Base-by-base conservation (phyloP, 1,284 basidiomycete genomes). In the Cryptococcus sp. region DNA sequence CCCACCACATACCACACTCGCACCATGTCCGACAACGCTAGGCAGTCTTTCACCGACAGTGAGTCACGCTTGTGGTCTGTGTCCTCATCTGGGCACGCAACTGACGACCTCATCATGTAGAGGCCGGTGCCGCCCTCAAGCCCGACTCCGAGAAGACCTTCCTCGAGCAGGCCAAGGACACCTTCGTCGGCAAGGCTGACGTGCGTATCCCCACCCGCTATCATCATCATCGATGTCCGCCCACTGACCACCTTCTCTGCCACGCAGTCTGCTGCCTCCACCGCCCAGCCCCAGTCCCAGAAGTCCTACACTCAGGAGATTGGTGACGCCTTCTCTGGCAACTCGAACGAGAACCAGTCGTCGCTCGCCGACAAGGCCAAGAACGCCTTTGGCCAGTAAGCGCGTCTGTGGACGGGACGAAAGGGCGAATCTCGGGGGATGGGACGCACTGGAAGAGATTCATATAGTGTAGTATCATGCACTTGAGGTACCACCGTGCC, bases 121-220 rank as follows among this genome's bases (percentile, higher is more conserved):
- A 73, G 70, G 70, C 70, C 47, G 65, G 57, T 24, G 64, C 70
- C 55, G 68, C 70, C 57, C 35, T 71, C 42, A 72, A 73, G 64
- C 71, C 71, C 54, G 70, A 73, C 61, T 66, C 63, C 24, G 61
- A 73, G 61, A 73, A 70, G 59, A 50, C 61, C 13, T 70, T 68
- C 64, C 60, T 71, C 54, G 69, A 71, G 58, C 67, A 72, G 57
- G 69, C 46, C 36, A 46, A 24, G 12, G 70, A 73, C 62, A 61
- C 51, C 24, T 8, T 73, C 49, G 57, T 49, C 24, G 69, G 69
- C 49, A 70, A 69, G 60, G 40, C 63, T 55, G 71, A 73, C 60
- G 66, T 68, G 55, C 61, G 64, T 67, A 36, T 18, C 38, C 15
- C 39, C 12, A 54, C 33, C 20, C 48, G 15, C 11, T 5, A 16